Evolutionary conservation across 2,329 filamentous ascomycete genomes (phyloP), one percentile per base, ranked within the genome.

Genomic region (Davidsoniella virescens): DNA sequence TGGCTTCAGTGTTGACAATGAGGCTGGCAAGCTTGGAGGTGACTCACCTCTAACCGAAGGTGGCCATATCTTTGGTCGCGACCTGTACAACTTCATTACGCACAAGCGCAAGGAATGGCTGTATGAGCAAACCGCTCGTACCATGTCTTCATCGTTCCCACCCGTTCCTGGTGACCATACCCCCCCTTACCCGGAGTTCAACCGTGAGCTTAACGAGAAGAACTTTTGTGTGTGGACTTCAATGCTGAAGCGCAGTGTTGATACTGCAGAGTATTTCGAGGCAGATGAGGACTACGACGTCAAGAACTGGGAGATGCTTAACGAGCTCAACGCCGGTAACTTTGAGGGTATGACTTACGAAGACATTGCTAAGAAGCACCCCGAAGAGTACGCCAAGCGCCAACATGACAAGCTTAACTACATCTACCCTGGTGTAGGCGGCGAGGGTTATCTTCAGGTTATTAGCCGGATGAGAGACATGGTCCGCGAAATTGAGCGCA

Each of bases 221-320:
- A 87, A 87, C 62, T 96, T 95, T 62, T 98, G 92, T 63, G 86
- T 98, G 14, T 98, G 92, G 92, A 95, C 90, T 0, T 94, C 86
- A 2, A 96, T 96, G 90, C 76, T 98, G 55, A 82, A 84, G 62
- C 84, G 92, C 56, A 87, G 85, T 54, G 81, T 92, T 47, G 80
- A 94, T 61, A 93, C 88, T 0, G 87, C 84, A 0, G 80, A 92
- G 56, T 83, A 84, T 63, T 98, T 96, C 63, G 84, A 94, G 57
- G 73, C 70, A 0, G 92, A 96, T 56, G 90, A 96, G 18, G 86
- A 94, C 49, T 94, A 90, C 62, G 92, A 96, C 57, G 81, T 93
- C 58, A 98, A 98, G 69, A 85, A 94, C 57, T 94, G 90, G 87
- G 84, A 88, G 60, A 94, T 94, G 86, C 75, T 98, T 47, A 94